Evolutionary conservation across 305 asterid species (phyloP), one percentile per base, ranked within the genome.

Genomic region (Galium porrigens): DNA sequence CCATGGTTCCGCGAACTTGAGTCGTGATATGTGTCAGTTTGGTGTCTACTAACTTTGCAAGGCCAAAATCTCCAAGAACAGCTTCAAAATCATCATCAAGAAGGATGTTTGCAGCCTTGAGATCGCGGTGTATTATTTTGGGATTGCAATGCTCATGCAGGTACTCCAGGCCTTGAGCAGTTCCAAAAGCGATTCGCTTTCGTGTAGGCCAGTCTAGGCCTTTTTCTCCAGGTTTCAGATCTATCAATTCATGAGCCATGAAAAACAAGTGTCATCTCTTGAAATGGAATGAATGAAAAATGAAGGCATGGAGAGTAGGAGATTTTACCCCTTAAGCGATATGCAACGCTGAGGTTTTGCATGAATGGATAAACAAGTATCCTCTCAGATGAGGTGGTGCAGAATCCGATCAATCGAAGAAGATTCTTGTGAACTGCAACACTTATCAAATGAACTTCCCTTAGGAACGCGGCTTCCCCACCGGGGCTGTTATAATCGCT

Each of bases 1-100:
- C 97, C 96, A 90, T 90, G 0, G 97, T 90, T 56, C 97, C 97
- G 3, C 97, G 96, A 64, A 90, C 82, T 77, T 83, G 95, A 63
- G 97, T 90, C 1, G 97, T 90, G 14, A 90, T 77, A 32, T 90
- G 96, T 4, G 97, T 90, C 3, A 71, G 80, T 42, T 86, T 80
- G 0, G 89, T 59, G 68, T 90, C 96, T 59, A 90, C 89, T 11
- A 78, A 70, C 60, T 90, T 88, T 58, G 97, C 96, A 53, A 90
- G 64, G 27, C 97, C 97, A 18, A 90, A 90, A 71, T 90, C 97
- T 68, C 97, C 97, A 9, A 88, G 95, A 36, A 90, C 91, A 12
- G 96, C 84, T 20, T 86, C 95, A 63, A 86, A 85, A 0, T 85
- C 84, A 46, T 88, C 94, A 11, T 83, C 72, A 7, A 88, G 87